These are phyloP conservation scores for Calocybe cyanea DNA, from an alignment of 768 basidiomycete genomes.

Conservation along the genomic window DNA sequence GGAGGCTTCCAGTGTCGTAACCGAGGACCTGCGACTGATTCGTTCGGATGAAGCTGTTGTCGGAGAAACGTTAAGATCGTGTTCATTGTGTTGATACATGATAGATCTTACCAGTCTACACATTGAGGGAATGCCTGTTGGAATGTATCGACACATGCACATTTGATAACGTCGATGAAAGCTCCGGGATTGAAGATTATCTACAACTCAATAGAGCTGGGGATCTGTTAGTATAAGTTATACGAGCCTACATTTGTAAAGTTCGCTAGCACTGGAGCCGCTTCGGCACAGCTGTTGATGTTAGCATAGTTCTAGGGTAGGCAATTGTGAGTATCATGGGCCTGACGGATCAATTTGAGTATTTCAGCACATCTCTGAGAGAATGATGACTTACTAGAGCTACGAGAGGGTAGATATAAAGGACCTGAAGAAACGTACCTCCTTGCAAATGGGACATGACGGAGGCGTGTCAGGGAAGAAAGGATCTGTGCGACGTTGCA, in stretches of 20 bases:
- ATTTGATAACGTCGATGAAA: slow-evolving; percentile 60
- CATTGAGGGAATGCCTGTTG: slow-evolving; percentile 57
- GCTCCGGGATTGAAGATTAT: slow-evolving; percentile 62
- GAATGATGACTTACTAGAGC: not conserved
- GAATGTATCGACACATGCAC: slow-evolving; percentile 51
- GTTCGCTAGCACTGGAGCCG: slow-evolving; percentile 55
- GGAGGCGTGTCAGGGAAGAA: slow-evolving; percentile 49
- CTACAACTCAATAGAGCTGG: too few species aligned
- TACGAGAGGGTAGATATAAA: not conserved
- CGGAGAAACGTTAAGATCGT: not conserved
- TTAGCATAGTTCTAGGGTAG: slow-evolving; percentile 38
- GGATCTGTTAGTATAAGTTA: too few species aligned
- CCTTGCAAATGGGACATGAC: slow-evolving; percentile 57
- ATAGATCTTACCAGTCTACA: slow-evolving; percentile 51
- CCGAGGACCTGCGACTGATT: slow-evolving; percentile 49
- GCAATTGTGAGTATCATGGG: not conserved
- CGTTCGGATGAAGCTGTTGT: slow-evolving; percentile 49
- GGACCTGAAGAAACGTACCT: slow-evolving; percentile 26
- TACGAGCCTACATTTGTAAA: slow-evolving; percentile 49
- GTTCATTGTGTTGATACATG: not conserved
- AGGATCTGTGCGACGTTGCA: slow-evolving; percentile 31
- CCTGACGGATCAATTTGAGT: not conserved
- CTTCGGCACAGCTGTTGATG: slow-evolving; percentile 56
- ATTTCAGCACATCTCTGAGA: too few species aligned
- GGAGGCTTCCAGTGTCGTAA: slow-evolving; percentile 38